phyloP scores from a whole-genome alignment of 2,329 filamentous ascomycete species.

The Colletotrichum salicis region DNA sequence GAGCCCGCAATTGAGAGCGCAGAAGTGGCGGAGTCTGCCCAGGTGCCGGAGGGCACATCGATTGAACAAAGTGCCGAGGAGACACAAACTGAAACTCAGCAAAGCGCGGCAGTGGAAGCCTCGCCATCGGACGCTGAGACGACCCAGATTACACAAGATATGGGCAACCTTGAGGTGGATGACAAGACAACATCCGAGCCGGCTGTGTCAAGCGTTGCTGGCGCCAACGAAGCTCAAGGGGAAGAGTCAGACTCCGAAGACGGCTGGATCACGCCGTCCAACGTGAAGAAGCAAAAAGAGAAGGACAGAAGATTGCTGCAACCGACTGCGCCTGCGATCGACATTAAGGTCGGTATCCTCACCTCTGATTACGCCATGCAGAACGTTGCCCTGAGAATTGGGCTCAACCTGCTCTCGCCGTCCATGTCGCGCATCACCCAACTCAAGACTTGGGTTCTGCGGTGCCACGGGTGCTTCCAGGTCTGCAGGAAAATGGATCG shows the following conservation, averaged over 20 bases:
- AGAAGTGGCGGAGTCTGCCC: slow-evolving; percentile 19
- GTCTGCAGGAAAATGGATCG: slow-evolving; percentile 84
- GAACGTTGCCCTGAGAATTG: slow-evolving; percentile 94
- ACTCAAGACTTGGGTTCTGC: slow-evolving; percentile 87
- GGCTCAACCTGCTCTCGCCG: slow-evolving; percentile 87
- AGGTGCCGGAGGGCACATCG: slow-evolving; percentile 2
- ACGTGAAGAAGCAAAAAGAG: slow-evolving; percentile 85
- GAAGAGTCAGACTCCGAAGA: slow-evolving; percentile 67
- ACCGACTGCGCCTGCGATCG: slow-evolving; percentile 57
- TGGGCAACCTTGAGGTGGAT: slow-evolving; percentile 35
- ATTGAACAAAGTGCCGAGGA: slow-evolving; percentile 14
- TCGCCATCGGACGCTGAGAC: slow-evolving; percentile 20
- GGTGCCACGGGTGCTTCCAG: slow-evolving; percentile 94
- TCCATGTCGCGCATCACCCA: slow-evolving; percentile 82
- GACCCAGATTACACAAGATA: slow-evolving; percentile 9
- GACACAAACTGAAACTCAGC: slow-evolving; percentile 9
- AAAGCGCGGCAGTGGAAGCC: slow-evolving; percentile 18
- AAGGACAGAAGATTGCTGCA: slow-evolving; percentile 64
- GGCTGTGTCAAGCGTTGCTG: slow-evolving; percentile 36
- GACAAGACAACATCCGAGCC: slow-evolving; percentile 29
- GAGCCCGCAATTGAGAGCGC: slow-evolving; percentile 38
- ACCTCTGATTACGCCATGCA: slow-evolving; percentile 98
- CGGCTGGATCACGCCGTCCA: slow-evolving; percentile 94
- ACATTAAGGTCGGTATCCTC: slow-evolving; percentile 88
- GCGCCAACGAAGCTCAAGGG: slow-evolving; percentile 44